phyloP scores from a whole-genome alignment of 75 land plant species.

The Sequoia sempervirens region DNA sequence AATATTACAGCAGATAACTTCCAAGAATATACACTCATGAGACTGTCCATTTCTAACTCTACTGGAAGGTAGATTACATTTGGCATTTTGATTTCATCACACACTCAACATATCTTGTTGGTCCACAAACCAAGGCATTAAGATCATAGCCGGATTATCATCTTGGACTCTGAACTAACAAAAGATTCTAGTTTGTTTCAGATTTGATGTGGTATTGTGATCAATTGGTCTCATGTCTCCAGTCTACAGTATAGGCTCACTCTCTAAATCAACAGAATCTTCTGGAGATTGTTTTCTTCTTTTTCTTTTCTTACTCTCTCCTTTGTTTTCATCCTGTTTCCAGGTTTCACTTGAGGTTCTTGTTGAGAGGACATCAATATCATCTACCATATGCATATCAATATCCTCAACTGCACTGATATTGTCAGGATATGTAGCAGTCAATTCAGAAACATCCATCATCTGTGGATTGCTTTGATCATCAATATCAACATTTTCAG shows the following conservation, averaged over 20 bases:
- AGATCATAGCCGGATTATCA: constrained; percentile 1
- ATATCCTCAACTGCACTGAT: not conserved
- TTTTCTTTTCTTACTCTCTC: not conserved
- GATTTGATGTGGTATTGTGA: not conserved
- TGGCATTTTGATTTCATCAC: not conserved
- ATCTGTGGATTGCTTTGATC: too few species aligned
- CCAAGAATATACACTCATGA: not conserved
- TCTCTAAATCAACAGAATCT: constrained; percentile 4
- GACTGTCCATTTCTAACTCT: not conserved
- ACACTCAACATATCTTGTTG: not conserved
- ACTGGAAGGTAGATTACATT: not conserved
- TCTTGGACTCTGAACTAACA: not conserved
- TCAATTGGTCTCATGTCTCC: constrained; percentile 4
- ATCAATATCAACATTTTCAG: too few species aligned
- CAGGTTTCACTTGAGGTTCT: not conserved
- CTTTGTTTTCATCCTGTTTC: not conserved
- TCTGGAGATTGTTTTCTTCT: constrained; percentile 3
- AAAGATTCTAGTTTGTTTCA: not conserved
- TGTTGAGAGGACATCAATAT: constrained; percentile 4
- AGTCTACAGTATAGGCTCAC: not conserved
- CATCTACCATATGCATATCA: not conserved
- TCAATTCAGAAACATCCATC: constrained; percentile 7
- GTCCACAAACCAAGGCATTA: not conserved
- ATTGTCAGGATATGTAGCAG: not conserved
- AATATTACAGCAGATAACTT: not conserved